These are phyloP conservation scores for Cryptosporidium ubiquitum DNA, from an alignment of 169 alveolate species.

Conservation along the genomic window DNA sequence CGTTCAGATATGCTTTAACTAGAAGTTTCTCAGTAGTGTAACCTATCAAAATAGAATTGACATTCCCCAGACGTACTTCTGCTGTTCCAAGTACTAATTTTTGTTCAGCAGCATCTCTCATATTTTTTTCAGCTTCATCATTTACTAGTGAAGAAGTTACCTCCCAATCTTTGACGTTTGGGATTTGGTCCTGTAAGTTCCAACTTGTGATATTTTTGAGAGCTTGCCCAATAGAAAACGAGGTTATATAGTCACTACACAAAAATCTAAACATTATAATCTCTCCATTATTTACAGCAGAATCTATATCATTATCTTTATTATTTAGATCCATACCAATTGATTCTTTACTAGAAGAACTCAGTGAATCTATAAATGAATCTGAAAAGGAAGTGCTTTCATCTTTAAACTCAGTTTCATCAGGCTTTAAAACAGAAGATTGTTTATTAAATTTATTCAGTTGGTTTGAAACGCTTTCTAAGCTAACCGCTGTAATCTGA, in stretches of 20 bases:
- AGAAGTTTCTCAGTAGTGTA: constrained; percentile 46
- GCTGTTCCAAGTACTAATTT: constrained; percentile 28
- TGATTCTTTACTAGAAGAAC: not conserved
- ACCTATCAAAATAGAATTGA: constrained; percentile 28
- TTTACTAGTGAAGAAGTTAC: not conserved
- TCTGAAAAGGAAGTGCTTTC: not conserved
- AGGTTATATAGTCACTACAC: constrained; percentile 55
- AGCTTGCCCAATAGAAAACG: constrained; percentile 49
- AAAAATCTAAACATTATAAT: constrained; percentile 34
- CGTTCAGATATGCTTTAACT: constrained; percentile 29
- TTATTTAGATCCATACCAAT: not conserved
- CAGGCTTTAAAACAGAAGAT: not conserved
- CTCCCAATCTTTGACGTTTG: constrained; percentile 47
- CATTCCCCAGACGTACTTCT: constrained; percentile 43
- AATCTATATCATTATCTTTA: not conserved
- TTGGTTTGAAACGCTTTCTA: constrained; percentile 38
- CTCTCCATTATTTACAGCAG: constrained; percentile 49
- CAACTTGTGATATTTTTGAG: constrained; percentile 44
- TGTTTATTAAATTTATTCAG: not conserved
- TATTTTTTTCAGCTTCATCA: not conserved
- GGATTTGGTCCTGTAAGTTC: constrained; percentile 48
- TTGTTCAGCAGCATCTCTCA: constrained; percentile 20
- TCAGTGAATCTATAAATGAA: not conserved
- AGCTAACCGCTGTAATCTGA: not conserved
- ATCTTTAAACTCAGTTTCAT: not conserved